Conservation (phyloP, 169 alveolate genomes). For the Plasmodium reichenowi region DNA sequence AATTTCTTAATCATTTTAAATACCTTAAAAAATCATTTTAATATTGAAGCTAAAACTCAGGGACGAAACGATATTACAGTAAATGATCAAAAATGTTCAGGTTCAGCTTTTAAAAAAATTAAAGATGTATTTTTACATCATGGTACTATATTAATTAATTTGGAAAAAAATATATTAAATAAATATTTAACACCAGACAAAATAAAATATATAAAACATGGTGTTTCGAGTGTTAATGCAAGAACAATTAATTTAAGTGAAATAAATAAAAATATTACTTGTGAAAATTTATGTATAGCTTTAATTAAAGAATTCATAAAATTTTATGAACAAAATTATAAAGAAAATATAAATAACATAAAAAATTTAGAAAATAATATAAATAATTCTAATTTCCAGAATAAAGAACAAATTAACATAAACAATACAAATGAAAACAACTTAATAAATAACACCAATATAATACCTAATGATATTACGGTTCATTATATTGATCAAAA, state of each 20-base stretch:
- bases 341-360: neutral
- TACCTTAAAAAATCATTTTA: constrained; percentile 85
- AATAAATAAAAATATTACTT: constrained; percentile 77
- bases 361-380: neutral
- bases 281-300: constrained; percentile 80
- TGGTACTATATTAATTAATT: constrained; percentile 91
- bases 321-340: constrained; percentile 15
- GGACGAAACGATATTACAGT: constrained; percentile 94
- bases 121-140: constrained; percentile 91
- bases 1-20: constrained; percentile 86
- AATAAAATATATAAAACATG: constrained; percentile 86
- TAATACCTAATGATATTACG: constrained; percentile 10
- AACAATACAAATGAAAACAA: neutral
- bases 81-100: constrained; percentile 90
- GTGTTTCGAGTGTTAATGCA: constrained; percentile 87
- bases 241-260: constrained; percentile 85
- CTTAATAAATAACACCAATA: constrained; percentile 13
- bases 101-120: constrained; percentile 92
- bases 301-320: constrained; percentile 76
- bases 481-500: constrained; percentile 61
- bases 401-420: neutral
- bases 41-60: constrained; percentile 84
- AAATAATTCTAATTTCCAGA: neutral
- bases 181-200: constrained; percentile 89
- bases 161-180: constrained; percentile 81